Evolutionary conservation across 176 grass and related monocot genomes (phyloP).

Genomic region (Aegilops tauschii): DNA sequence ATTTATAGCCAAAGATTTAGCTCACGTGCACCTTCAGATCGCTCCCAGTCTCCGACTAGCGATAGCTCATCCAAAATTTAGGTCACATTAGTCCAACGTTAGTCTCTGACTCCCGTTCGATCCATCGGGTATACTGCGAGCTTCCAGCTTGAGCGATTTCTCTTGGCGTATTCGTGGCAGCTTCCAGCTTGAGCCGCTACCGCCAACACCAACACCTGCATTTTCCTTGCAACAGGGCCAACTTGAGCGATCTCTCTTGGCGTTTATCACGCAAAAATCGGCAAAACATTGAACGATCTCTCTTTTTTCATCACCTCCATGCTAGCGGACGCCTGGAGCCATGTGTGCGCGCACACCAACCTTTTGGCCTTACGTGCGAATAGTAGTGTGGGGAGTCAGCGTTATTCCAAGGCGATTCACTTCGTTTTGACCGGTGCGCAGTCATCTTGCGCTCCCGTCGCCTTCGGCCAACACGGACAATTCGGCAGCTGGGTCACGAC

Average conservation of each 20-base stretch:
- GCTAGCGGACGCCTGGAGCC: too few species aligned
- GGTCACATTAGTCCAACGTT: neutral
- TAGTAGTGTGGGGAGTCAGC: too few species aligned
- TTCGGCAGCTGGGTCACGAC: too few species aligned
- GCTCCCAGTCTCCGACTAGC: neutral
- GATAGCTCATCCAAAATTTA: neutral
- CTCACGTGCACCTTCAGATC: neutral
- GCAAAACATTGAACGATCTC: too few species aligned
- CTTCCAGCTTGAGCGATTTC: too few species aligned
- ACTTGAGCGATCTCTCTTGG: neutral
- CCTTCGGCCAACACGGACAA: too few species aligned
- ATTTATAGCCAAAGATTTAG: constrained; percentile 26
- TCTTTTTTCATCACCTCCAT: too few species aligned
- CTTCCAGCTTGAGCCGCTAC: neutral
- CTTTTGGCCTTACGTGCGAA: too few species aligned
- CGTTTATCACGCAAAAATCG: too few species aligned
- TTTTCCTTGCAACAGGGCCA: neutral
- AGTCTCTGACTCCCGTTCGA: neutral
- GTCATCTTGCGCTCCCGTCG: neutral
- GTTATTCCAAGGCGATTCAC: neutral
- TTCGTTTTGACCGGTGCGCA: neutral
- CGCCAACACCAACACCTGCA: neutral
- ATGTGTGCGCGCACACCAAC: too few species aligned
- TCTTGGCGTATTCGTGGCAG: neutral
- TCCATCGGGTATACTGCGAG: too few species aligned